phyloP scores from a whole-genome alignment of 31 red algal species.

The Asparagopsis taxiformis region DNA sequence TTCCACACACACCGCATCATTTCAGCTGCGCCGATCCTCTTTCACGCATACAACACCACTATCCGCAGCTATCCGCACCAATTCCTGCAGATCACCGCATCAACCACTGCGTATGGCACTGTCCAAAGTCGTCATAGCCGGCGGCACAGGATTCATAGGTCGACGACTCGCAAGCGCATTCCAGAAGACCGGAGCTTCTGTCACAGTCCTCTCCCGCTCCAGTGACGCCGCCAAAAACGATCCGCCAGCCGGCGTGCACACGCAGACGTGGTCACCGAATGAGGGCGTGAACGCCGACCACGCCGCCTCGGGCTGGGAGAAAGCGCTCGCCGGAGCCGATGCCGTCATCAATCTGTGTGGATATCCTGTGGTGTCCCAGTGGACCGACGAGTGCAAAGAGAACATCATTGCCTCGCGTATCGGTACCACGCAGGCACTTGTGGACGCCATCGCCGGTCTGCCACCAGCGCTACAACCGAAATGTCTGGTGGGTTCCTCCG shows the following conservation, averaged over 20 bases:
- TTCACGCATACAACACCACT: too few relatives aligned
- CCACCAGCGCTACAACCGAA: slow-evolving; percentile 15
- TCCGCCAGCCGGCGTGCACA: slow-evolving; percentile 20
- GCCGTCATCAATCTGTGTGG: slow-evolving; percentile 90
- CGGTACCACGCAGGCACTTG: slow-evolving; percentile 28
- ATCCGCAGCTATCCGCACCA: too few relatives aligned
- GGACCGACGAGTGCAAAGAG: slow-evolving; percentile 36
- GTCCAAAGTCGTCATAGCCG: slow-evolving; percentile 57
- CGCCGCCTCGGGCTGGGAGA: slow-evolving; percentile 8
- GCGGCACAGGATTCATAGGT: slow-evolving; percentile 95
- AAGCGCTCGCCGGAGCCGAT: slow-evolving; percentile 49
- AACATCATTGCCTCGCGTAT: slow-evolving; percentile 54
- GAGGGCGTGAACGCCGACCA: neutral
- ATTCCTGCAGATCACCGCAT: neutral
- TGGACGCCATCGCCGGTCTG: slow-evolving; percentile 21
- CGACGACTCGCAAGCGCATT: slow-evolving; percentile 39
- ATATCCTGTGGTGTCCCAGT: slow-evolving; percentile 62
- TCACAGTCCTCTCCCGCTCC: slow-evolving; percentile 67
- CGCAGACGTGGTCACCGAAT: slow-evolving; percentile 18
- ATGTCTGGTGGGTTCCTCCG: slow-evolving; percentile 65
- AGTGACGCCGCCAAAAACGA: neutral
- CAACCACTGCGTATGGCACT: too few relatives aligned
- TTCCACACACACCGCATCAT: too few relatives aligned
- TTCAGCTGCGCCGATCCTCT: too few relatives aligned
- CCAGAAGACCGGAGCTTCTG: slow-evolving; percentile 7